These are phyloP conservation scores for Sporothrix variecibatus DNA, from an alignment of 2,329 filamentous ascomycete genomes.

Conservation along the genomic window DNA sequence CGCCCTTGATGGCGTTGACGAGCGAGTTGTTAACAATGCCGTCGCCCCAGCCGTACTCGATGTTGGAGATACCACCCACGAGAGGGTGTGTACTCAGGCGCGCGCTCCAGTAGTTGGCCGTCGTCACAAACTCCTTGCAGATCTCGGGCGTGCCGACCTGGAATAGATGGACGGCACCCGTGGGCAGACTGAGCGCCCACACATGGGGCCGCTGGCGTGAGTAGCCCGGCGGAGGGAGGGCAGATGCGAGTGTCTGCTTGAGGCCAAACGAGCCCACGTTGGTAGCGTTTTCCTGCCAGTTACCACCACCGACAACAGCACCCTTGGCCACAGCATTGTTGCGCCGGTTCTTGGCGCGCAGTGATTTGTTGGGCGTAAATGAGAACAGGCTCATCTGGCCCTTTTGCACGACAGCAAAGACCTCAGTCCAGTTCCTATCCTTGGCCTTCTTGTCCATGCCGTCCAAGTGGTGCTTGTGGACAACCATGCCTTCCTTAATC, in stretches of 20 bases:
- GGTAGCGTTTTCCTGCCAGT: slow-evolving; percentile 97
- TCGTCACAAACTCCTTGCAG: slow-evolving; percentile 88
- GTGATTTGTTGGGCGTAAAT: slow-evolving; percentile 79
- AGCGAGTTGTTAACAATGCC: slow-evolving; percentile 68
- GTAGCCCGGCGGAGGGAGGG: slow-evolving; percentile 87
- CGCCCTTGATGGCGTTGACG: slow-evolving; percentile 56
- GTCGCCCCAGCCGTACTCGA: slow-evolving; percentile 97
- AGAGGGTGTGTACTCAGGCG: slow-evolving; percentile 91
- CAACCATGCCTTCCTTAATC: slow-evolving; percentile 95
- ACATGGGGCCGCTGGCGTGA: slow-evolving; percentile 88
- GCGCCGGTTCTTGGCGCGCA: slow-evolving; percentile 65
- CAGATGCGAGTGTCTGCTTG: slow-evolving; percentile 87
- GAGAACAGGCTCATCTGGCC: slow-evolving; percentile 93
- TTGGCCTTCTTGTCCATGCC: slow-evolving; percentile 88
- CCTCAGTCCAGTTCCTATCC: slow-evolving; percentile 91
- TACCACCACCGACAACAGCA: slow-evolving; percentile 84
- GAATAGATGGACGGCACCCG: slow-evolving; percentile 95
- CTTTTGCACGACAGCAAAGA: slow-evolving; percentile 94
- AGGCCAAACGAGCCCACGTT: slow-evolving; percentile 84
- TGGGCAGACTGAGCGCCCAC: slow-evolving; percentile 89
- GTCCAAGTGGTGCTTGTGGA: slow-evolving; percentile 95
- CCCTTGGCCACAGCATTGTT: slow-evolving; percentile 53
- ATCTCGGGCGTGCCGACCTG: slow-evolving; percentile 95
- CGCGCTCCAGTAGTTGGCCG: slow-evolving; percentile 97
- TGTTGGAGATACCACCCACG: slow-evolving; percentile 89